Percentiles rank a stretch among this genome's conserved stretches.
phyloP scores from a whole-genome alignment of 2,329 filamentous ascomycete species.

The Lachnellula occidentalis region DNA sequence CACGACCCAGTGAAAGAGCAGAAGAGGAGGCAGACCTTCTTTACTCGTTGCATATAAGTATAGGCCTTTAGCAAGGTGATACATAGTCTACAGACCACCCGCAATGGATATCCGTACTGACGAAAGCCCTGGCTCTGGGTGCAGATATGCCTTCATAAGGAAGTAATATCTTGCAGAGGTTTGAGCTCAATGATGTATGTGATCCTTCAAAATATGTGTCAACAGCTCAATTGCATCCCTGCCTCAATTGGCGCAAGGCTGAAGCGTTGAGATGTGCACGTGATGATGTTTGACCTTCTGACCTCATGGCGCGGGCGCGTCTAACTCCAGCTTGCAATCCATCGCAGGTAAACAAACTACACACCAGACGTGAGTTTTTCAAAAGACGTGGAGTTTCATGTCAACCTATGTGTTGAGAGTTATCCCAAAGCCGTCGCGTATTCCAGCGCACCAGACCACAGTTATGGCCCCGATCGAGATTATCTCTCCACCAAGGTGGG shows the following conservation, averaged over 20 bases:
- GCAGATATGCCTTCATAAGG: constrained; percentile 3
- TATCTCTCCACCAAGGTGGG: constrained; percentile 5
- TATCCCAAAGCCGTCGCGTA: constrained; percentile 4
- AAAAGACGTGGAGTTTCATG: neutral
- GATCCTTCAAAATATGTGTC: neutral
- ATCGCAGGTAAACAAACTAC: neutral
- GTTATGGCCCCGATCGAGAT: constrained; percentile 17
- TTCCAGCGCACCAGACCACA: neutral
- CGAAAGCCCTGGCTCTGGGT: neutral
- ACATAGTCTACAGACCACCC: constrained; percentile 53
- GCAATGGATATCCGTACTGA: neutral
- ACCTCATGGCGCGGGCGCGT: constrained; percentile 5
- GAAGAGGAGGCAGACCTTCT: constrained; percentile 58
- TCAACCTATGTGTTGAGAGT: constrained; percentile 7
- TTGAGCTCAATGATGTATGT: neutral
- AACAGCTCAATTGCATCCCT: neutral
- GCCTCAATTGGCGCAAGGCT: constrained; percentile 3
- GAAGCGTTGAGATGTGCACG: neutral
- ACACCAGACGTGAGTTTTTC: neutral
- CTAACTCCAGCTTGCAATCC: neutral
- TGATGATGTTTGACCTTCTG: neutral
- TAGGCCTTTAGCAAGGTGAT: constrained; percentile 90
- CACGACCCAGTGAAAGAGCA: neutral
- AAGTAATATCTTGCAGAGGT: neutral
- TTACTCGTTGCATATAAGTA: constrained; percentile 96